Conservation (phyloP, 169 alveolate species). For the Babesia ovata region DNA sequence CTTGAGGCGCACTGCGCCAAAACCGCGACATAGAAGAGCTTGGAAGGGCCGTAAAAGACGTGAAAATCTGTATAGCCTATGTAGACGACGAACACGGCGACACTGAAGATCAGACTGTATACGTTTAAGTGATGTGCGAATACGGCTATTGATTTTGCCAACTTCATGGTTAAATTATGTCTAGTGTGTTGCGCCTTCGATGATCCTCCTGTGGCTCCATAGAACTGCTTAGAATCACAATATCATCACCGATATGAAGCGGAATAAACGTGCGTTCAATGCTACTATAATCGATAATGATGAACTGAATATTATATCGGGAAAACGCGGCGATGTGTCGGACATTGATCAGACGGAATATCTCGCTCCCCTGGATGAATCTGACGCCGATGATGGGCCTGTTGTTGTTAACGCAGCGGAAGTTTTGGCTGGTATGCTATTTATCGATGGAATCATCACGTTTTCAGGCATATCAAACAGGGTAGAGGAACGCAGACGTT, state of each 20-base stretch:
- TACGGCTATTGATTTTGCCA: not conserved
- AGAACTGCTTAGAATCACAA: not conserved
- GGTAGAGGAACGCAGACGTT: constrained; percentile 18
- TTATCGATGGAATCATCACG: not conserved
- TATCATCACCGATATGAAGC: not conserved
- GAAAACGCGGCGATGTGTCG: not conserved
- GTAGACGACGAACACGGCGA: not conserved
- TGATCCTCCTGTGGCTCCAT: not conserved
- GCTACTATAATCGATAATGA: constrained; percentile 20
- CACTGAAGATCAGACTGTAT: not conserved
- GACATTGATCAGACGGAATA: constrained; percentile 12
- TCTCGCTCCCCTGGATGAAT: constrained; percentile 28
- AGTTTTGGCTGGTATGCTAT: not conserved
- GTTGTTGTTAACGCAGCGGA: constrained; percentile 29
- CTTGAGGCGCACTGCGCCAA: constrained; percentile 18
- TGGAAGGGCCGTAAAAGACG: constrained; percentile 5
- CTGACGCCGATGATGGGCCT: constrained; percentile 43
- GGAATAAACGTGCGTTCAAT: not conserved
- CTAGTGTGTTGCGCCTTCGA: not conserved
- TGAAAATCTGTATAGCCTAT: not conserved
- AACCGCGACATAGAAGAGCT: not conserved
- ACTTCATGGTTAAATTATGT: constrained; percentile 10
- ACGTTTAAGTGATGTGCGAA: constrained; percentile 21
- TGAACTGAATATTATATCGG: constrained; percentile 13
- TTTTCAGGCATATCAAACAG: not conserved